A percentile compares a stretch with the other conserved stretches of the same genome.
These are phyloP conservation scores for Candida tunisiensis DNA, from an alignment of 1,139 yeast genomes.

Conservation along the genomic window DNA sequence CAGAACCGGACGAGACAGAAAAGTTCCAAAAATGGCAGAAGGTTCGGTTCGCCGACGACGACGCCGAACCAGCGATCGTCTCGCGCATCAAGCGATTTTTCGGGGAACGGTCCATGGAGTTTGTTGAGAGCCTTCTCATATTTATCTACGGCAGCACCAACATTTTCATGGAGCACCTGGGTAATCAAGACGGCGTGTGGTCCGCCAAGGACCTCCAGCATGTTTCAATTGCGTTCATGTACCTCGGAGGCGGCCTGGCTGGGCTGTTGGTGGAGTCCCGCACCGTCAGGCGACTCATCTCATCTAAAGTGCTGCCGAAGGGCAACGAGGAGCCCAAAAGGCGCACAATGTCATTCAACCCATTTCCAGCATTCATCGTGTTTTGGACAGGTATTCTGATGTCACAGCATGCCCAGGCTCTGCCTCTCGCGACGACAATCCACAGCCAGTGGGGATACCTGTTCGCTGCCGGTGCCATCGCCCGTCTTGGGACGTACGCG, in stretches of 20 bases:
- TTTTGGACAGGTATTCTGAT: slow-evolving; percentile 96
- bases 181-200: slow-evolving; percentile 65
- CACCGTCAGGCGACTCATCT: slow-evolving; percentile 18
- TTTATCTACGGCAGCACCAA: slow-evolving; percentile 81
- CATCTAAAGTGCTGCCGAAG: slow-evolving; percentile 3
- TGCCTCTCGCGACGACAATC: slow-evolving; percentile 54
- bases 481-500: slow-evolving; percentile 54
- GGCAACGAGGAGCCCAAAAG: slow-evolving; percentile 7
- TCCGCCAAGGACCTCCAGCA: slow-evolving; percentile 89
- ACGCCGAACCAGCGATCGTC: too few relatives aligned
- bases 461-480: slow-evolving; percentile 59
- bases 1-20: slow-evolving; percentile 19
- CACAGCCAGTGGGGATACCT: slow-evolving; percentile 89
- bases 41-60: too few relatives aligned
- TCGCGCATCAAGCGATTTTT: too few relatives aligned
- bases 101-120: slow-evolving; percentile 70
- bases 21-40: too few relatives aligned
- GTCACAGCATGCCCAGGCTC: slow-evolving; percentile 88
- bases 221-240: slow-evolving; percentile 88
- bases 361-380: slow-evolving; percentile 82
- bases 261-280: slow-evolving; percentile 66
- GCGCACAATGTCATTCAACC: slow-evolving; percentile 31
- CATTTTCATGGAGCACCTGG: slow-evolving; percentile 76
- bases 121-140: slow-evolving; percentile 61
- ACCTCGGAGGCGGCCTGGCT: slow-evolving; percentile 80